phyloP scores from a whole-genome alignment of 164 flowering plant species.

The Chimonanthus salicifolius region DNA sequence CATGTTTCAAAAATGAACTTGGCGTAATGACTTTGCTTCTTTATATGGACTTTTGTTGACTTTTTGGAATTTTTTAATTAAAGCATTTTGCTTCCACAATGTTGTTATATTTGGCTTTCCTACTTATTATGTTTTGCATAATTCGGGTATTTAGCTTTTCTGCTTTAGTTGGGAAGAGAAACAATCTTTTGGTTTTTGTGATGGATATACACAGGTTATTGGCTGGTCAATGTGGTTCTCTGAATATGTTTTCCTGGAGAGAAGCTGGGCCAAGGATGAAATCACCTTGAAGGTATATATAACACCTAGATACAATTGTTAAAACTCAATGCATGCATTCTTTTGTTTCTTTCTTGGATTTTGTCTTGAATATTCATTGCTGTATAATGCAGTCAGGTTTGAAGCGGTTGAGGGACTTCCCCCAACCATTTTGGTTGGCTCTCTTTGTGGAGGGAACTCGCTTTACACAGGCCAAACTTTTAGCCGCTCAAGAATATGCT shows the following conservation, averaged over 20 bases:
- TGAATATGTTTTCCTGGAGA: constrained; percentile 86
- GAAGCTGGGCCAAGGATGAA: constrained; percentile 97
- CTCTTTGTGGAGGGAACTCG: constrained; percentile 99
- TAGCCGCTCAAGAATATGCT: constrained; percentile 97
- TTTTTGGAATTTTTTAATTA: no score
- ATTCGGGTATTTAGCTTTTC: no score
- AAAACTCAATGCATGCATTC: background rate
- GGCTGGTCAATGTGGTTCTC: constrained; percentile 99
- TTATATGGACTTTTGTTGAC: background rate
- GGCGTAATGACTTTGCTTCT: no score
- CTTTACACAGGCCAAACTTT: constrained; percentile 82
- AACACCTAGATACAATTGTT: background rate
- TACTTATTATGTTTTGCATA: no score
- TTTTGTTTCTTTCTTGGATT: background rate
- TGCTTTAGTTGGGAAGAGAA: background rate
- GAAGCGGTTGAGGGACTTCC: constrained; percentile 67
- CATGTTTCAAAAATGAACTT: no score
- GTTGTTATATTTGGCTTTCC: no score
- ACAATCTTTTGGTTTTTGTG: constrained; percentile 2
- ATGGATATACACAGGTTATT: constrained; percentile 48
- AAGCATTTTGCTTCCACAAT: background rate
- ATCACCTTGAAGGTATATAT: constrained; percentile 65
- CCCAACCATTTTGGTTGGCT: constrained; percentile 92
- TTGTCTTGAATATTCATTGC: background rate
- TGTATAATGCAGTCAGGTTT: constrained; percentile 63